Base-by-base conservation (phyloP, 768 basidiomycete species). In the Clitopilus hobsonii region DNA sequence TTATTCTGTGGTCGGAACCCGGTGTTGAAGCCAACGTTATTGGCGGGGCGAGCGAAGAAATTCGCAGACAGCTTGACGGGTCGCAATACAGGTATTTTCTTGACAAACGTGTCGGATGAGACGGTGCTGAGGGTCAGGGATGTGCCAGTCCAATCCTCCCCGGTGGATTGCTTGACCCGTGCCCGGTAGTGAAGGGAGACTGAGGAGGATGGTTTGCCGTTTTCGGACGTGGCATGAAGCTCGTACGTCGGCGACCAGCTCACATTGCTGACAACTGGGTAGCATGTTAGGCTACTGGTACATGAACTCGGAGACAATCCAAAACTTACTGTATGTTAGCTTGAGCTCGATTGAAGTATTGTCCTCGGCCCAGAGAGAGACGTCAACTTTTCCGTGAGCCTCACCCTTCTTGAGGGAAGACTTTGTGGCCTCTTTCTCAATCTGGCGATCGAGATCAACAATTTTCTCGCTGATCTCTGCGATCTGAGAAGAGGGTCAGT, bases 141-240 rank as follows among this genome's bases (percentile, higher is more conserved):
- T 1, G 79, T 71, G 55, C 76, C 68, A 22, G 61, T 72, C 85
- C 84, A 87, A 56, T 83, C 79, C 60, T 87, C 85, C 11, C 84
- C 84, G 0, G 84, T 83, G 58, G 64, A 65, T 59, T 87, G 84
- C 0, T 63, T 67, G 50, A 86, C 71, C 25, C 73, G 69, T 0
- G 83, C 82, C 23, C 79, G 78, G 60, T 85, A 85, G 56, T 82
- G 77, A 8, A 87, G 70, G 2, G 73, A 58, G 23, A 84, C 74
- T 0, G 70, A 61, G 5, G 75, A 62, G 0, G 74, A 74, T 2
- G 78, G 74, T 54, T 77, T 73, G 0, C 77, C 78, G 56, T 71
- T 63, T 52, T 75, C 65, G 20, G 75, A 79, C 0, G 71, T 72
- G 2, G 83, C 82, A 55, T 83, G 78, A 0, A 87, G 73, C 58